Base-by-base conservation (phyloP, 345 rosid genomes). In the Reutealis trisperma region DNA sequence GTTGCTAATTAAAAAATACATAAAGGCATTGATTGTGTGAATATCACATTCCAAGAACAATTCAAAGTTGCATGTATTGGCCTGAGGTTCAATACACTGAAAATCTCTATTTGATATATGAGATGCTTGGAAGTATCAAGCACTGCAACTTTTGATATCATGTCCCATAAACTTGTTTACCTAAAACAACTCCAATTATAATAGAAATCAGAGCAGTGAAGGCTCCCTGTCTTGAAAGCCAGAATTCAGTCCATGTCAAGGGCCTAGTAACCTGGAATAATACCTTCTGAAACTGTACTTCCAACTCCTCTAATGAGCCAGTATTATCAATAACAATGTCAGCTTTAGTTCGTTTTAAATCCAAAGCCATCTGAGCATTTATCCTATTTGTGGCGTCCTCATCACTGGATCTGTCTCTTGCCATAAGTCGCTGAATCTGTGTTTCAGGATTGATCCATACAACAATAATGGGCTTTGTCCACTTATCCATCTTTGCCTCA, bases 331-430 rank as follows among this genome's bases (percentile, higher is more conserved):
- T 87, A 72, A 91, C 91, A n/a, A 90, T 63, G 81, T 93, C 93
- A 24, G 98, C 97, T 76, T 84, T 87, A 76, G 45, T 78, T 71
- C 84, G 83, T 71, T 94, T 94, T 54, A 75, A 63, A 85, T 92
- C 96, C 79, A 94, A 80, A 5, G 89, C 63, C 97, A 90, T 86
- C 80, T 93, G 98, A 80, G 98, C 92, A 78, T 77, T 83, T 37
- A 89, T 87, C 85, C 97, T 85, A 78, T 88, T 93, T 70, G 87
- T 83, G 63, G 98, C 93, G 81, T 91, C 95, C 78, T 85, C 96
- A 84, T 91, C 91, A 0, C 80, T 75, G 22, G 87, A 57, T 69
- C 84, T 71, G 78, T 90, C 97, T 78, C 96, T 90, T 68, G 85
- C 90, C 87, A 90, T 79, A 61, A 94, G 85, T 74, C 97, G 89